phyloP scores from a whole-genome alignment of 1,284 basidiomycete species.

The Austropuccinia psidii region DNA sequence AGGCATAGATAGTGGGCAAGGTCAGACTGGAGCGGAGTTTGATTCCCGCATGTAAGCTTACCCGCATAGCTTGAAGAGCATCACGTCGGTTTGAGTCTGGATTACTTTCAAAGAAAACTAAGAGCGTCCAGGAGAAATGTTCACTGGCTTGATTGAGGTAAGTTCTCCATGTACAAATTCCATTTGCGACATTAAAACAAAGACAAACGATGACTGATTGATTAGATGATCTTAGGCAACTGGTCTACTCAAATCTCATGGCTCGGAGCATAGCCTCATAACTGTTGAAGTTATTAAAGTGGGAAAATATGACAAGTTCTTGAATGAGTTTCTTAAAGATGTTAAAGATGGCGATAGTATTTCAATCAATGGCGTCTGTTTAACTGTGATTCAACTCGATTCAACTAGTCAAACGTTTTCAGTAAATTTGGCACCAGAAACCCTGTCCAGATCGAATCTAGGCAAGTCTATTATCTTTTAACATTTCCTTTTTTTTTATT shows the following conservation, averaged over 20 bases:
- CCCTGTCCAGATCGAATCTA: constrained; percentile 79
- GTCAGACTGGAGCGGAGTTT: too few species aligned
- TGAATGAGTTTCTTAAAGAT: constrained; percentile 73
- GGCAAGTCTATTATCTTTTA: constrained; percentile 54
- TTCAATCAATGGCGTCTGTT: constrained; percentile 70
- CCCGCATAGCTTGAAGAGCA: too few species aligned
- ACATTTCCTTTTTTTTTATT: background rate
- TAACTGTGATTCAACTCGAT: constrained; percentile 69
- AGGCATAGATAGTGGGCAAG: too few species aligned
- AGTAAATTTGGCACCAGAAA: constrained; percentile 93
- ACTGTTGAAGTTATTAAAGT: constrained; percentile 63
- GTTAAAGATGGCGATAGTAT: constrained; percentile 93
- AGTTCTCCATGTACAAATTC: background rate
- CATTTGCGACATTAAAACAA: background rate
- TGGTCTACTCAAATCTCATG: constrained; percentile 55
- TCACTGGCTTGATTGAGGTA: constrained; percentile 46
- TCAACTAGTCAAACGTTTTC: constrained; percentile 68
- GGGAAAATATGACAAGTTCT: too few species aligned
- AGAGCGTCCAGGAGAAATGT: constrained; percentile 39
- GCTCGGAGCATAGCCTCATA: constrained; percentile 60
- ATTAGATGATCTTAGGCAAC: constrained; percentile 55
- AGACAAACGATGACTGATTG: constrained; percentile 63
- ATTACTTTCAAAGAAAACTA: too few species aligned
- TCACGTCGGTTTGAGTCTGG: too few species aligned
- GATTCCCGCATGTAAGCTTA: too few species aligned